Conservation (phyloP, 495 filamentous ascomycete genomes). For the Umbilicaria muhlenbergii region DNA sequence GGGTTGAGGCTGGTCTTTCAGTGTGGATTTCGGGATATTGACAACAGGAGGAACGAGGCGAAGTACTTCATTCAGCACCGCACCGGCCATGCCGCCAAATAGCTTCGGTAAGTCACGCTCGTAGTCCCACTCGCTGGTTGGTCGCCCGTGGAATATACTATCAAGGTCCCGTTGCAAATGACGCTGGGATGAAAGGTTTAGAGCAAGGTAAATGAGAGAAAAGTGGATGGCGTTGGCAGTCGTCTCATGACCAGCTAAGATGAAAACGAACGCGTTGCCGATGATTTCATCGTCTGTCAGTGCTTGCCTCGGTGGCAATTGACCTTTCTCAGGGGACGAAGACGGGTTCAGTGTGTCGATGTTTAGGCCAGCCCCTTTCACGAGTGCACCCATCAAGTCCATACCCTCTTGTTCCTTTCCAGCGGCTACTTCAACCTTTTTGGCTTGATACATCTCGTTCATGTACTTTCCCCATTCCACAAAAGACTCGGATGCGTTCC, state of each 20-base stretch:
- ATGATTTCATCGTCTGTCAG: slow-evolving; percentile 44
- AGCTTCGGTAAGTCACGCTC: slow-evolving; percentile 38
- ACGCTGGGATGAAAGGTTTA: slow-evolving; percentile 37
- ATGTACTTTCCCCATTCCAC: slow-evolving; percentile 50
- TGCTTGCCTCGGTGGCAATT: slow-evolving; percentile 14
- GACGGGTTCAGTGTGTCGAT: slow-evolving; percentile 8
- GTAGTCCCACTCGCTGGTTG: slow-evolving; percentile 45
- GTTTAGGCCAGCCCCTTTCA: slow-evolving; percentile 24
- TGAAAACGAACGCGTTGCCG: slow-evolving; percentile 57
- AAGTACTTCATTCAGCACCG: slow-evolving; percentile 52
- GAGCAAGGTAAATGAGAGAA: slow-evolving; percentile 42
- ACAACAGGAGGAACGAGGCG: slow-evolving; percentile 46
- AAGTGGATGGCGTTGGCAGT: slow-evolving; percentile 53
- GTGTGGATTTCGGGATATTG: slow-evolving; percentile 43
- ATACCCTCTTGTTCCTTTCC: slow-evolving; percentile 34
- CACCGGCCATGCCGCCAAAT: slow-evolving; percentile 45
- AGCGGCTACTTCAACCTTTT: slow-evolving; percentile 30
- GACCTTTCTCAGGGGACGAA: slow-evolving; percentile 2
- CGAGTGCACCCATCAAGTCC: slow-evolving; percentile 48
- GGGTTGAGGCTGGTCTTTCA: slow-evolving; percentile 27
- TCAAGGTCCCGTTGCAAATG: slow-evolving; percentile 48
- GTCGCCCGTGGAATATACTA: slow-evolving; percentile 29
- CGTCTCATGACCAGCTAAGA: slow-evolving; percentile 59
- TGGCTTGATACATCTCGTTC: slow-evolving; percentile 41
- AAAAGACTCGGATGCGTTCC: slow-evolving; percentile 31